Percentiles rank a stretch among this genome's conserved stretches.
These are phyloP conservation scores for Xylariaceae sp. DNA, from an alignment of 2,329 filamentous ascomycete species.

Conservation along the genomic window DNA sequence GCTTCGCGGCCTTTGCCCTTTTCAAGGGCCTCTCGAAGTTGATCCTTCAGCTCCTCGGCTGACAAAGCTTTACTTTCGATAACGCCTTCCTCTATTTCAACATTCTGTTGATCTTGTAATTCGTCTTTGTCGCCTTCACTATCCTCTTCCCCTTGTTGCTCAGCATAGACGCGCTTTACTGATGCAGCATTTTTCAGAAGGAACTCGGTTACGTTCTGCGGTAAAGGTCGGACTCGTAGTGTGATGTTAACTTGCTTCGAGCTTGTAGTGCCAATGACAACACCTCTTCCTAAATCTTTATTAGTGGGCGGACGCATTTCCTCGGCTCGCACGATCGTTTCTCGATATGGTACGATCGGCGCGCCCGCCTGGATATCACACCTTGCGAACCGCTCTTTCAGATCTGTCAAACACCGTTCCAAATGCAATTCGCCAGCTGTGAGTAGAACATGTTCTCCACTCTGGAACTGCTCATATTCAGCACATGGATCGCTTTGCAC, in stretches of 20 bases:
- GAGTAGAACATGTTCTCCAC: slow-evolving; percentile 91
- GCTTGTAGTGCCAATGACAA: slow-evolving; percentile 74
- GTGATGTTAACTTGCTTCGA: slow-evolving; percentile 86
- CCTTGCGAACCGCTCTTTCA: slow-evolving; percentile 88
- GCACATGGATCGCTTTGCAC: slow-evolving; percentile 96
- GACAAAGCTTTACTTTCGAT: slow-evolving; percentile 68
- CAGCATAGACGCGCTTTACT: slow-evolving; percentile 79
- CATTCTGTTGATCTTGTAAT: slow-evolving; percentile 45
- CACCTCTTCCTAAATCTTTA: slow-evolving; percentile 84
- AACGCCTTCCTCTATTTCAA: slow-evolving; percentile 63
- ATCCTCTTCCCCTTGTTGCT: slow-evolving; percentile 62
- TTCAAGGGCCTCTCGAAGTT: slow-evolving; percentile 72
- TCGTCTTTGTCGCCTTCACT: slow-evolving; percentile 36
- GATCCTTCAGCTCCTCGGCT: slow-evolving; percentile 75
- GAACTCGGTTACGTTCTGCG: slow-evolving; percentile 80
- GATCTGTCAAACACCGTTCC: slow-evolving; percentile 90
- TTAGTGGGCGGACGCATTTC: slow-evolving; percentile 93
- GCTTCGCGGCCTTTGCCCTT: slow-evolving; percentile 74
- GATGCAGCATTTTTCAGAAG: slow-evolving; percentile 78
- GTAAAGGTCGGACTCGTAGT: slow-evolving; percentile 79
- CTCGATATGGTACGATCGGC: slow-evolving; percentile 93
- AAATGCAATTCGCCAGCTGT: slow-evolving; percentile 95
- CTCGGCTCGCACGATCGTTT: slow-evolving; percentile 84
- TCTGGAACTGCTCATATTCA: slow-evolving; percentile 90
- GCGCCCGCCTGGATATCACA: slow-evolving; percentile 95